Base-by-base conservation (phyloP, 2,329 filamentous ascomycete genomes). In the Aspergillus sp. region DNA sequence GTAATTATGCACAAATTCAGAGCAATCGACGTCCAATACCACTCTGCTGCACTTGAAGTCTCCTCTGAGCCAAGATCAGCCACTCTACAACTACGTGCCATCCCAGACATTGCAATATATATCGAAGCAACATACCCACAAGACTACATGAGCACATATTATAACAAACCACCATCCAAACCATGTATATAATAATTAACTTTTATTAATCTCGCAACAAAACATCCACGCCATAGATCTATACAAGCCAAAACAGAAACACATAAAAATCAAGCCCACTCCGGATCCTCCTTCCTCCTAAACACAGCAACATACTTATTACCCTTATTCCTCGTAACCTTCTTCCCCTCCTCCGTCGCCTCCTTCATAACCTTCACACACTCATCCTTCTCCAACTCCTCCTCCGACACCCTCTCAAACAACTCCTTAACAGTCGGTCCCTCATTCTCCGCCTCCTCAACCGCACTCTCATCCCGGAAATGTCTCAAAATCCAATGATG, bases 331-430 rank as follows among this genome's bases (percentile, higher is more conserved):
- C 95, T 86, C 69, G 88, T 87, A 13, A 99, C 95, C 80, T 99
- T 99, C 82, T 97, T 97, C 36, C 93, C 92, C 80, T 99, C 96
- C 76, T 99, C 95, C 3, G 96, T 99, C 79, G 95, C 92, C 38
- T 84, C 79, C 63, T 82, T 82, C 86, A 89, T 89, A 67, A 84
- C 81, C 70, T 79, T 81, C 66, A 89, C 86, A 69, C 88, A 89
- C 10, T 78, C 81, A 59, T 82, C 84, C 7, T 78, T 81, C 3
- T 85, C 76, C 4, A 85, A 79, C n/a, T 83, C 79, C 56, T 78
- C 78, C 50, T 82, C 85, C 0, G 83, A 69, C 4, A 97, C 82
- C 63, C 91, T 82, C 78, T 92, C 90, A 76, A 96, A 98, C 51
- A 90, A 85, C 62, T 79, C 76, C 57, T 72, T 72, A 21, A 77